Percentiles rank a stretch among this genome's conserved stretches.
Evolutionary conservation across 2,329 filamentous ascomycete genomes (phyloP).

Genomic region (Blumeria hordei): DNA sequence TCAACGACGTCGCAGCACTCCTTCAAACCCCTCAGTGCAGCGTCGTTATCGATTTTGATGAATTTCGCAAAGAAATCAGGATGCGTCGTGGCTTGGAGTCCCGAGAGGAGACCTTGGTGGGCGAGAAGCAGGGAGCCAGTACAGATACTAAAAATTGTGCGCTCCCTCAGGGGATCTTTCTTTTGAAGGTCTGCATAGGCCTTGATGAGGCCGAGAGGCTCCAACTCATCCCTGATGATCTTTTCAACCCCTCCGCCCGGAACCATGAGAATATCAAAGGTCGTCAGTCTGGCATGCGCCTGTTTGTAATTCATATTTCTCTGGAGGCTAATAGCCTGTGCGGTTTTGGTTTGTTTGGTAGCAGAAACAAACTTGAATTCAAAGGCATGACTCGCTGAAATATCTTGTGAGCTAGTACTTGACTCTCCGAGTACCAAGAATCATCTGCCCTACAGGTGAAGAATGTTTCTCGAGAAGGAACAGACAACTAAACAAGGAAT

Average conservation of each 20-base stretch:
- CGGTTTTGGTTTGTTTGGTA: slow-evolving; percentile 27
- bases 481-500: neutral
- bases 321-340: slow-evolving; percentile 43
- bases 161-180: slow-evolving; percentile 54
- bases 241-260: slow-evolving; percentile 40
- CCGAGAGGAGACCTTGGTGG: slow-evolving; percentile 51
- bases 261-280: slow-evolving; percentile 55
- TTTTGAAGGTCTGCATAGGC: slow-evolving; percentile 61
- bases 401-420: neutral
- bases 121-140: slow-evolving; percentile 59
- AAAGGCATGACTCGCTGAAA: slow-evolving; percentile 12
- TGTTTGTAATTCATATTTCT: slow-evolving; percentile 60
- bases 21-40: slow-evolving; percentile 40
- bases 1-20: slow-evolving; percentile 68
- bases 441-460: too few species aligned
- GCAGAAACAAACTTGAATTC: slow-evolving; percentile 15
- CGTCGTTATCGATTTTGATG: slow-evolving; percentile 58
- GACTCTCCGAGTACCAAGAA: too few species aligned
- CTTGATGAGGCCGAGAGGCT: slow-evolving; percentile 48
- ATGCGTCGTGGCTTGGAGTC: slow-evolving; percentile 61
- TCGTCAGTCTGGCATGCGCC: slow-evolving; percentile 33
- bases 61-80: slow-evolving; percentile 58
- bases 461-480: too few species aligned
- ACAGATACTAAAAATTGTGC: slow-evolving; percentile 58
- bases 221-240: slow-evolving; percentile 39